Percentiles rank a stretch among this genome's conserved stretches.
Conservation (phyloP, 2,329 filamentous ascomycete species). For the Elsinoe australis region DNA sequence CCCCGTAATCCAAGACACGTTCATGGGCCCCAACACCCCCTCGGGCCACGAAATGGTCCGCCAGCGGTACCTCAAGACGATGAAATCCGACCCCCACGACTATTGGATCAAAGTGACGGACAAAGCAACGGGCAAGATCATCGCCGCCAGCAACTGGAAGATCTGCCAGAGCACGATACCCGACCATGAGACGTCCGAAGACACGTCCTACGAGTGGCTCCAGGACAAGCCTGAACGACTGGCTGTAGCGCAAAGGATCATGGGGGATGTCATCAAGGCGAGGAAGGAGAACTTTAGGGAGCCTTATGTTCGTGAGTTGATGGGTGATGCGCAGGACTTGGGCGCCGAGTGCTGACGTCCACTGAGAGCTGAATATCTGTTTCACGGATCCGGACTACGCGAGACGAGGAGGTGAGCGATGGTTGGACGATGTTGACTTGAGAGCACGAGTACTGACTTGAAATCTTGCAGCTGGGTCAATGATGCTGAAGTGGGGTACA, state of each 20-base stretch:
- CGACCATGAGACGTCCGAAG: slow-evolving; percentile 17
- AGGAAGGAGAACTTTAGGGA: slow-evolving; percentile 18
- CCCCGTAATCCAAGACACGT: slow-evolving; percentile 13
- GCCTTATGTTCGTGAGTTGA: slow-evolving; percentile 22
- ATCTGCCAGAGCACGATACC: slow-evolving; percentile 23
- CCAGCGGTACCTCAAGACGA: slow-evolving; percentile 19
- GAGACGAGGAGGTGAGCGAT: slow-evolving; percentile 26
- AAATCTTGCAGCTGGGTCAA: slow-evolving; percentile 25
- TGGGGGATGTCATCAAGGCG: slow-evolving; percentile 17
- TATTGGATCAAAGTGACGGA: slow-evolving; percentile 30
- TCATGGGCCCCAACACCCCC: slow-evolving; percentile 24
- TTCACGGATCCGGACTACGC: slow-evolving; percentile 33
- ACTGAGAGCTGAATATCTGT: slow-evolving; percentile 30
- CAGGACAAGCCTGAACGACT: slow-evolving; percentile 18
- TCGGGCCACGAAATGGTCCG: slow-evolving; percentile 16
- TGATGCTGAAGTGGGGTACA: slow-evolving; percentile 35
- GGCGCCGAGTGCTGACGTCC: neutral
- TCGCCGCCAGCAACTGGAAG: slow-evolving; percentile 29
- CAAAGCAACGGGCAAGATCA: slow-evolving; percentile 23
- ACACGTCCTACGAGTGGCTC: slow-evolving; percentile 17
- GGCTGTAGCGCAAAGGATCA: slow-evolving; percentile 4
- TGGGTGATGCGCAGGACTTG: neutral
- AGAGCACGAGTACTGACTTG: neutral
- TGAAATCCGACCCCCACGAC: slow-evolving; percentile 22
- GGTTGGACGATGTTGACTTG: neutral